A percentile compares a stretch with the other conserved stretches of the same genome.
Conservation (phyloP, 2,329 filamentous ascomycete species). For the Trichocomaceae sp. region DNA sequence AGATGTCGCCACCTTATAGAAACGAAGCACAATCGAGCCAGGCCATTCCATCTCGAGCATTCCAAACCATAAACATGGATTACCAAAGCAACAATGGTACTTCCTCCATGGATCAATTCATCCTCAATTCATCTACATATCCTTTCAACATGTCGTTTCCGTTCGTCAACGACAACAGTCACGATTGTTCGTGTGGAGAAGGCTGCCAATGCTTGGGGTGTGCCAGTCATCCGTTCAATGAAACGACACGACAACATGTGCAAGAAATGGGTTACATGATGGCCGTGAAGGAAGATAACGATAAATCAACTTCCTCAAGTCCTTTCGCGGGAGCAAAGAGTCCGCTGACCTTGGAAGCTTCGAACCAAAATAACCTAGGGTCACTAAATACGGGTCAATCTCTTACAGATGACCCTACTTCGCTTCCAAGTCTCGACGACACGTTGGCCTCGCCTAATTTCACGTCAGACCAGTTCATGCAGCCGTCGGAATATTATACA, state of each 20-base stretch:
- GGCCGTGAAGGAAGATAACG: constrained; percentile 27
- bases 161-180: constrained; percentile 19
- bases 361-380: neutral
- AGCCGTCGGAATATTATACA: constrained; percentile 37
- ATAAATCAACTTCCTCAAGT: constrained; percentile 18
- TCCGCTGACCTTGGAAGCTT: constrained; percentile 9
- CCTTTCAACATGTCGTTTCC: constrained; percentile 12
- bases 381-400: neutral
- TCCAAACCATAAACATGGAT: neutral
- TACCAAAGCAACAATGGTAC: neutral
- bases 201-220: constrained; percentile 43
- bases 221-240: constrained; percentile 42
- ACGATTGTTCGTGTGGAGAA: constrained; percentile 40
- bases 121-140: constrained; percentile 13
- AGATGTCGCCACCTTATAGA: constrained; percentile 17
- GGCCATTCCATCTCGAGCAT: neutral
- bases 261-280: constrained; percentile 42
- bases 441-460: constrained; percentile 18
- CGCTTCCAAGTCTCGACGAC: constrained; percentile 7
- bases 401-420: constrained; percentile 2
- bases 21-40: constrained; percentile 13
- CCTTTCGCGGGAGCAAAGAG: constrained; percentile 17
- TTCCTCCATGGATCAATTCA: constrained; percentile 9
- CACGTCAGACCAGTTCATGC: constrained; percentile 29
- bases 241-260: constrained; percentile 39